Conservation (phyloP, 352 stramenopile species). For the Phytophthora melonis region DNA sequence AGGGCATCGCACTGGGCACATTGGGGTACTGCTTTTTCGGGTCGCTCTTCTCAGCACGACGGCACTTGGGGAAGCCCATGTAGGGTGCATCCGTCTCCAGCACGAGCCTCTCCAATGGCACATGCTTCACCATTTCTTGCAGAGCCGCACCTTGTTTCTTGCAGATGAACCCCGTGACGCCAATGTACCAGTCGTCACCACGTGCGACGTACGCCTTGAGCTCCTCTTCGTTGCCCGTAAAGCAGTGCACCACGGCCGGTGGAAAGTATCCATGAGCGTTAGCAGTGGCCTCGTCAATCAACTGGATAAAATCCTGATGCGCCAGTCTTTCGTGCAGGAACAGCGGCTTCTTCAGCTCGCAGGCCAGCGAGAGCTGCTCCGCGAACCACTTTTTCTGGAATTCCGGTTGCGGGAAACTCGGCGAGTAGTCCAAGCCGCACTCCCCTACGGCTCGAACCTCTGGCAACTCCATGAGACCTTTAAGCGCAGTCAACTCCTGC, state of each 20-base stretch:
- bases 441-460: constrained; percentile 72
- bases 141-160: constrained; percentile 74
- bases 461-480: constrained; percentile 40
- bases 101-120: constrained; percentile 86
- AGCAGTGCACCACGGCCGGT: constrained; percentile 91
- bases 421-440: constrained; percentile 85
- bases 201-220: constrained; percentile 75
- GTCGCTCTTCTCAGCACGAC: constrained; percentile 42
- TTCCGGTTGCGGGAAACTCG: constrained; percentile 53
- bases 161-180: constrained; percentile 92
- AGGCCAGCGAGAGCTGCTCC: constrained; percentile 72
- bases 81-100: constrained; percentile 95
- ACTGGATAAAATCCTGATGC: constrained; percentile 72
- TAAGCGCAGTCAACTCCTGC: constrained; percentile 48
- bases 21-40: constrained; percentile 84
- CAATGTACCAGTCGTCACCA: constrained; percentile 88
- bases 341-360: constrained; percentile 71
- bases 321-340: constrained; percentile 89
- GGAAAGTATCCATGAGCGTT: constrained; percentile 53
- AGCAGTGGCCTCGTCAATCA: constrained; percentile 66
- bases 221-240: constrained; percentile 84
- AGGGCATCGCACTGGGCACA: constrained; percentile 71
- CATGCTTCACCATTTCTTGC: constrained; percentile 58
- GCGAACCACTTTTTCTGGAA: constrained; percentile 76
- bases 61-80: constrained; percentile 87